Conservation (phyloP, 371 early-diverging fungal species). For the Parasitella parasitica region DNA sequence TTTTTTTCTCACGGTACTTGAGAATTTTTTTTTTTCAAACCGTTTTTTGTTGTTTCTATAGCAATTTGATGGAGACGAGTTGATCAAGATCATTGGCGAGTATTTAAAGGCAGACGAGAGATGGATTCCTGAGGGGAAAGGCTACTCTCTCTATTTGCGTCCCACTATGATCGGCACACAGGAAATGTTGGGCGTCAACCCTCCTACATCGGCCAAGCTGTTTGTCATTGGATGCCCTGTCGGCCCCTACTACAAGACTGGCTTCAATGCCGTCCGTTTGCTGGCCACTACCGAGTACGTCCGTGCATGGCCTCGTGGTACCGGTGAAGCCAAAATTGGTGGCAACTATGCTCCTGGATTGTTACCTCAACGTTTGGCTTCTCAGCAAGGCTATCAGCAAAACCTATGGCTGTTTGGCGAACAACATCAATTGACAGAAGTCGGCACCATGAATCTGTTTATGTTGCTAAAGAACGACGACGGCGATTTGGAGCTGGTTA, state of each 20-base stretch:
- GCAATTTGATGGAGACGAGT: conserved; percentile 80
- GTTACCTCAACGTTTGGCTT: conserved; percentile 87
- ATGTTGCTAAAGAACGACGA: conserved; percentile 78
- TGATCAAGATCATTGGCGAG: conserved; percentile 84
- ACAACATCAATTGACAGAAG: conserved; percentile 88
- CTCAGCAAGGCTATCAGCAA: conserved; percentile 86
- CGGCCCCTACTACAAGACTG: conserved; percentile 95
- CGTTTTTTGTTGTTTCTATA: conserved; percentile 10
- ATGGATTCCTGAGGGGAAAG: conserved; percentile 89
- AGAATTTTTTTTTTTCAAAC: no score
- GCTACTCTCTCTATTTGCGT: conserved; percentile 93
- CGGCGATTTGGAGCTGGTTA: conserved; percentile 83
- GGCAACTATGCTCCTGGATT: conserved; percentile 78
- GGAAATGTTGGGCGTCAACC: conserved; percentile 70
- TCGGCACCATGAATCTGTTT: conserved; percentile 97
- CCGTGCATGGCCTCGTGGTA: conserved; percentile 97
- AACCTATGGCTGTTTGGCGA: conserved; percentile 93
- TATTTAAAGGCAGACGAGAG: conserved; percentile 79
- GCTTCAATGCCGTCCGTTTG: conserved; percentile 87
- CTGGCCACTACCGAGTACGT: conserved; percentile 83
- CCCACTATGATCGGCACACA: conserved; percentile 97
- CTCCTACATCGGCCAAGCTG: conserved; percentile 75
- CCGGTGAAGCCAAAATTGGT: conserved; percentile 93
- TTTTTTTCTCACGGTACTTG: no score
- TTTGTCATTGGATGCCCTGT: conserved; percentile 95